Percentiles rank a stretch among this genome's conserved stretches.
Evolutionary conservation across 2,329 filamentous ascomycete species (phyloP).

Genomic region (Ophiocordyceps unilateralis): DNA sequence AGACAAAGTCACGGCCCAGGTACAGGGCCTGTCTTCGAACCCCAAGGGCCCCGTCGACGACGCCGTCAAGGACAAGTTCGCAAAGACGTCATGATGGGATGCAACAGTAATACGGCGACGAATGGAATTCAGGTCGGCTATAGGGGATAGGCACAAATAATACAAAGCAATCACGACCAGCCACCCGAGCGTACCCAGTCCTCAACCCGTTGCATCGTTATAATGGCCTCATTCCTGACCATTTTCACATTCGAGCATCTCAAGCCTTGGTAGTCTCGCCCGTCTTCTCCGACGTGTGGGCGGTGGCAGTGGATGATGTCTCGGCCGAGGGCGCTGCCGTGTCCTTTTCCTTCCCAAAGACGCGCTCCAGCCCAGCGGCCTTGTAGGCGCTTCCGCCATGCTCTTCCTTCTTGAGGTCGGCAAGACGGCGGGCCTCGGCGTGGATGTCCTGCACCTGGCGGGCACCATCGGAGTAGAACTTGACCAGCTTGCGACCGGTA

Average conservation of each 20-base stretch:
- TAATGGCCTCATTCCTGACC: too few relatives aligned
- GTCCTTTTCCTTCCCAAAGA: constrained; percentile 37
- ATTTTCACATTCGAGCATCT: too few relatives aligned
- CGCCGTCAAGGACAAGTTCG: constrained; percentile 40
- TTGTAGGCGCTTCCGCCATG: constrained; percentile 41
- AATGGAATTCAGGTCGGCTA: background rate
- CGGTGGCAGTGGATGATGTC: constrained; percentile 3
- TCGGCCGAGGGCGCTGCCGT: constrained; percentile 8
- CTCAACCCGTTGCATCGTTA: too few relatives aligned
- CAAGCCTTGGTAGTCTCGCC: constrained; percentile 10
- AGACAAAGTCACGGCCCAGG: constrained; percentile 30
- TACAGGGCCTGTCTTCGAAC: constrained; percentile 44
- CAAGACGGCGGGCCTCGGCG: constrained; percentile 71
- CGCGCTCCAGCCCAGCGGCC: constrained; percentile 37
- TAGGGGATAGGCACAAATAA: too few relatives aligned
- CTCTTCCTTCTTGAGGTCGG: constrained; percentile 65
- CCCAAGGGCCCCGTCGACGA: constrained; percentile 48
- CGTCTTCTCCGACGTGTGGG: constrained; percentile 6
- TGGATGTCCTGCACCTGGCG: constrained; percentile 93
- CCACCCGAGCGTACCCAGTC: too few relatives aligned
- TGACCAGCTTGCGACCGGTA: constrained; percentile 71
- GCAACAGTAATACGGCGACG: constrained; percentile 2
- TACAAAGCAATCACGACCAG: too few relatives aligned
- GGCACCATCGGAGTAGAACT: constrained; percentile 72
- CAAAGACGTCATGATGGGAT: constrained; percentile 21